A percentile compares a stretch with the other conserved stretches of the same genome.
Conservation (phyloP, 208 protist genomes). For the Trypanosoma brucei region DNA sequence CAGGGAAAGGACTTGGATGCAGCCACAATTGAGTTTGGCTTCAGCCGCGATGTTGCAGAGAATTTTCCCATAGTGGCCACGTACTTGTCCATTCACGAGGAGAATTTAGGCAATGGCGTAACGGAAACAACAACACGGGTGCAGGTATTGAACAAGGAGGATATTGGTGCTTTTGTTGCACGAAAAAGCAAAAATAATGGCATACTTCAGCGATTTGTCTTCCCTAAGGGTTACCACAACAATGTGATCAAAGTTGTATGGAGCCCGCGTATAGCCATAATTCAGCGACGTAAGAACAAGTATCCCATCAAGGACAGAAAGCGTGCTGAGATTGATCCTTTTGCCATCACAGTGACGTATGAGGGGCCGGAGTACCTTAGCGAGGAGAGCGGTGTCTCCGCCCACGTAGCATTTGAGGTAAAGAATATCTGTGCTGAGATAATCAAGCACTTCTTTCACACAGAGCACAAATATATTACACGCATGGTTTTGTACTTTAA, state of each 20-base stretch:
- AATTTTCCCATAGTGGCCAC: slow-evolving; percentile 66
- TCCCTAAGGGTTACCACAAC: slow-evolving; percentile 84
- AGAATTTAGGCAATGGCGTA: slow-evolving; percentile 40
- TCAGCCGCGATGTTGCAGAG: slow-evolving; percentile 34
- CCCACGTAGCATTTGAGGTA: slow-evolving; percentile 64
- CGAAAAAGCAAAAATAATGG: slow-evolving; percentile 79
- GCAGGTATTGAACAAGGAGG: slow-evolving; percentile 83
- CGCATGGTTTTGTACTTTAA: slow-evolving; percentile 91
- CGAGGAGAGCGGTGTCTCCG: slow-evolving; percentile 68
- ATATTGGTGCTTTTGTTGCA: slow-evolving; percentile 64
- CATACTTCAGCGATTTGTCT: slow-evolving; percentile 82
- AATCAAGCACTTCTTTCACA: slow-evolving; percentile 86
- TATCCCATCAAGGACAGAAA: slow-evolving; percentile 64
- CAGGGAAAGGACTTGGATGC: slow-evolving; percentile 86
- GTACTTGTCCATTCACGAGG: slow-evolving; percentile 63
- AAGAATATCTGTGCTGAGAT: slow-evolving; percentile 81
- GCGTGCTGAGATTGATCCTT: slow-evolving; percentile 64
- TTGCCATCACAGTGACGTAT: slow-evolving; percentile 75
- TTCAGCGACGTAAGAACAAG: slow-evolving; percentile 83
- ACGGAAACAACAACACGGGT: slow-evolving; percentile 56
- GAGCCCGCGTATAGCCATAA: slow-evolving; percentile 81
- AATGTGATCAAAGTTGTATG: slow-evolving; percentile 82
- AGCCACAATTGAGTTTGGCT: slow-evolving; percentile 71
- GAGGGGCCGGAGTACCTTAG: slow-evolving; percentile 79
- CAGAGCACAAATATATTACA: slow-evolving; percentile 89